Evolutionary conservation across 768 basidiomycete genomes (phyloP).

Genomic region (Mycena epipterygia): DNA sequence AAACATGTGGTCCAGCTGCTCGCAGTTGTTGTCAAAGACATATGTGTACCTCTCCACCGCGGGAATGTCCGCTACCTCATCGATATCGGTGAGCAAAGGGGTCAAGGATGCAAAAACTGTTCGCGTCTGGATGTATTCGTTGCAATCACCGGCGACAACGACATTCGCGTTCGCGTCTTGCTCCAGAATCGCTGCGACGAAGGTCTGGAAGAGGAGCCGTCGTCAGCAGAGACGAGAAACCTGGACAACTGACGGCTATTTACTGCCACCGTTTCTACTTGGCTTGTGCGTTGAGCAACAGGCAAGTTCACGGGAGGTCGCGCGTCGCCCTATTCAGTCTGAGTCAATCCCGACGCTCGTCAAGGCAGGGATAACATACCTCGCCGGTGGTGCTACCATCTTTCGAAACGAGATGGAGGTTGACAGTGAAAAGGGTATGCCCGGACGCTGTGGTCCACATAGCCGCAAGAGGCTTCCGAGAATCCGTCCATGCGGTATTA

Average conservation of each 20-base stretch:
- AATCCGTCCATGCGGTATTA: conserved; percentile 66
- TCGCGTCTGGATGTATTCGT: conserved; percentile 69
- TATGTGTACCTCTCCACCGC: conserved; percentile 72
- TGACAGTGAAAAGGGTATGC: conserved; percentile 67
- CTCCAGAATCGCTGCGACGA: conserved; percentile 60
- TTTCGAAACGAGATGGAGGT: conserved; percentile 72
- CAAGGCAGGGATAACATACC: background rate
- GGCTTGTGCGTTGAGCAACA: conserved; percentile 60
- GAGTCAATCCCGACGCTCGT: background rate
- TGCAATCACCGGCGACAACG: conserved; percentile 72
- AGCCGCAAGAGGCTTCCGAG: conserved; percentile 73
- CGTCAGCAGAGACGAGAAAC: background rate
- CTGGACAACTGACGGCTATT: conserved; percentile 38
- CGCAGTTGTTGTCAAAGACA: conserved; percentile 69
- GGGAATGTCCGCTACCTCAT: conserved; percentile 62
- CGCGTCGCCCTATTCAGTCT: conserved; percentile 60
- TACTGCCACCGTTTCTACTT: conserved; percentile 66
- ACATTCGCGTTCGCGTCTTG: conserved; percentile 61
- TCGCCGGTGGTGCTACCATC: conserved; percentile 63
- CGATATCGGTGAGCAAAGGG: conserved; percentile 60
- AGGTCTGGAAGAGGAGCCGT: conserved; percentile 51
- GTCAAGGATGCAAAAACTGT: conserved; percentile 62
- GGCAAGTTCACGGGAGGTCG: conserved; percentile 71
- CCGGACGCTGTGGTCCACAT: conserved; percentile 64
- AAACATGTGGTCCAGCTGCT: conserved; percentile 73